Base-by-base conservation (phyloP, 2,329 filamentous ascomycete species). In the Aspergillus sp. region DNA sequence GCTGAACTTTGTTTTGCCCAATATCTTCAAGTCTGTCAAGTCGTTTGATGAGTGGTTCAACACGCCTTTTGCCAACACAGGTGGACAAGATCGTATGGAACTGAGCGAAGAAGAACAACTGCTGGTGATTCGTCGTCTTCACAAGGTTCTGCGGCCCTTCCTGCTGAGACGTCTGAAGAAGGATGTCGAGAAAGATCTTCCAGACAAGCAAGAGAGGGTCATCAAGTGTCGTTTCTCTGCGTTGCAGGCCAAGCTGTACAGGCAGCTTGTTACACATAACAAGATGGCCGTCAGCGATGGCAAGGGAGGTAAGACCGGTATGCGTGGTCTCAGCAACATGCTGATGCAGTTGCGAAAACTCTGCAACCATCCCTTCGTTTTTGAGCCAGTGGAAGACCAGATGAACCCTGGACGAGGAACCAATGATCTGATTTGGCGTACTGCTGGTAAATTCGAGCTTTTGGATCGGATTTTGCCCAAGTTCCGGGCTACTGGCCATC, bases 1-100 rank as follows among this genome's bases (percentile, higher is more conserved):
- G 82, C 90, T 99, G 71, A 99, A 99, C 81, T 99, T 99, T 76
- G 95, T 97, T 42, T 82, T 99, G 52, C 95, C 95, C 3, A 98
- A 92, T 69, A 99, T 99, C 67, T 99, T 99, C 88, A 99, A 99
- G 77, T 98, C 95, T 2, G 92, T 94, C 64, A 97, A 95, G 75
- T 98, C 94, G 2, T 99, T 99, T 73, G 95, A 99, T 75, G 95
- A 99, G 77, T 99, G 95, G 95, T 99, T 99, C 87, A 99, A 98
- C 75, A 99, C 95, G 25, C 95, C 95, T 0, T 99, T 99, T 76
- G 95, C 95, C 68, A 99, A 99, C 75, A 99, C 95, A 5, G 95
- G 95, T 78, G 89, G 92, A 42, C 94, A 98, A 78, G 95, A 99
- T 78, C 96, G 95, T 83, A 99, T 99, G 91, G 94, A 98, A 73